phyloP scores from a whole-genome alignment of 2,329 filamentous ascomycete genomes.

The Arthrobotrys entomopaga region DNA sequence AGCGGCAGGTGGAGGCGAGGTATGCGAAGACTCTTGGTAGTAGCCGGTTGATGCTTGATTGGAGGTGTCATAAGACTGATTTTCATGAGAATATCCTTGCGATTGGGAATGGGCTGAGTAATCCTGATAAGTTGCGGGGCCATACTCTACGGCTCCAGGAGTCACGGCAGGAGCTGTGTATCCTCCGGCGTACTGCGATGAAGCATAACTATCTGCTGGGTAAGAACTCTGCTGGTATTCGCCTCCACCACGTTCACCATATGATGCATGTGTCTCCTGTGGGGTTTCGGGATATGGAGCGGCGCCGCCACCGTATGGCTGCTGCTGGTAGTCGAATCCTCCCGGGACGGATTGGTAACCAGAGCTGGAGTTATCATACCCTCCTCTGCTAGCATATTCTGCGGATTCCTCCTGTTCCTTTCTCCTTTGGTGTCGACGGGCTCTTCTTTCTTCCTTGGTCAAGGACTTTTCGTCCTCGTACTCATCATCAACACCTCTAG shows the following conservation, averaged over 20 bases:
- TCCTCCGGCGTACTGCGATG: slow-evolving; percentile 36
- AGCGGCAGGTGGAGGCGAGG: slow-evolving; percentile 29
- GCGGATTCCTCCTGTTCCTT: slow-evolving; percentile 22
- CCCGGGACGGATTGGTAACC: slow-evolving; percentile 28
- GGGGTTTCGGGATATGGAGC: slow-evolving; percentile 45
- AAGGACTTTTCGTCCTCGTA: slow-evolving; percentile 24
- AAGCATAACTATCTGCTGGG: slow-evolving; percentile 39
- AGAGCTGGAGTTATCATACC: slow-evolving; percentile 22
- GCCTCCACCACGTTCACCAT: slow-evolving; percentile 14
- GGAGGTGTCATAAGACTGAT: slow-evolving; percentile 25
- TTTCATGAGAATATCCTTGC: slow-evolving; percentile 27
- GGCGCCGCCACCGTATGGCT: slow-evolving; percentile 21
- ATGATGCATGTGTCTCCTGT: slow-evolving; percentile 38
- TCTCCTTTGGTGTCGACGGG: slow-evolving; percentile 37
- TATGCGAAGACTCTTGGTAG: slow-evolving; percentile 23
- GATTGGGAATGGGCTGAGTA: slow-evolving; percentile 31
- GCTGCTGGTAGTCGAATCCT: slow-evolving; percentile 34
- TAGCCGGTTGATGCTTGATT: slow-evolving; percentile 32
- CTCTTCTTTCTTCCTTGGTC: slow-evolving; percentile 48
- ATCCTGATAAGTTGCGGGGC: slow-evolving; percentile 17
- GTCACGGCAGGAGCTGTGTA: slow-evolving; percentile 3
- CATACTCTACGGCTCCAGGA: slow-evolving; percentile 11
- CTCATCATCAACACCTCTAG: slow-evolving; percentile 25
- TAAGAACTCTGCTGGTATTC: slow-evolving; percentile 44
- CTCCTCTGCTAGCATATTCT: slow-evolving; percentile 20